Base-by-base conservation (phyloP, 306 rosid species). In the Quercus robur region DNA sequence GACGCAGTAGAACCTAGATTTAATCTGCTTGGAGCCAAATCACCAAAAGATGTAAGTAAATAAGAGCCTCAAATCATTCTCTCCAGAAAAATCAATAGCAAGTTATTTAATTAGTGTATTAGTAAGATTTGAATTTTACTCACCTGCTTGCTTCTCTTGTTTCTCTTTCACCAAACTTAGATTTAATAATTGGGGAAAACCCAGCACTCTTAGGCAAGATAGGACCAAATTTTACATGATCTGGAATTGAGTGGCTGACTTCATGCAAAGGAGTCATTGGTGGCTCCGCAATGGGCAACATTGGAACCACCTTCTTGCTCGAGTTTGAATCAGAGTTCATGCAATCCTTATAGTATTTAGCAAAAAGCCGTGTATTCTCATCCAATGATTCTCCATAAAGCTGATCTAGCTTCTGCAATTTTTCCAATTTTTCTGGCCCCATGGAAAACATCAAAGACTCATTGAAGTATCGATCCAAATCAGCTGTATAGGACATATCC, bases 191-290 rank as follows among this genome's bases (percentile, higher is more conserved):
- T 73, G 87, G 77, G 73, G 97, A 87, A 89, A 94, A 89, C 18
- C 95, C 99, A 3, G 97, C 93, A 83, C 91, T 94, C 84, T 80
- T 93, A 21, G 99, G 99, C 89, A 94, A 91, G 63, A 94, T 93
- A 73, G 99, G 97, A 74, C 97, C 97, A 72, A 94, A 94, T 77
- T 94, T 94, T 13, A 93, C 92, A 41, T 86, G 92, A 87, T 92
- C 97, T 26, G 99, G 97, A 86, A 94, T 71, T 5, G 95, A 90
- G 49, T 87, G 66, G 83, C 94, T 93, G 80, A 94, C 86, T 86
- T 94, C 99, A 81, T 90, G 97, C 88, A 91, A 80, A 80, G 97
- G 97, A 75, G 97, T 93, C 97, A 87, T 93, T 12, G 99, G 99
- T 2, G 99, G 97, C 88, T 94, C 99, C 0, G 97, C 99, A 77